These are phyloP conservation scores for Mycena venus DNA, from an alignment of 768 basidiomycete species.

Conservation along the genomic window DNA sequence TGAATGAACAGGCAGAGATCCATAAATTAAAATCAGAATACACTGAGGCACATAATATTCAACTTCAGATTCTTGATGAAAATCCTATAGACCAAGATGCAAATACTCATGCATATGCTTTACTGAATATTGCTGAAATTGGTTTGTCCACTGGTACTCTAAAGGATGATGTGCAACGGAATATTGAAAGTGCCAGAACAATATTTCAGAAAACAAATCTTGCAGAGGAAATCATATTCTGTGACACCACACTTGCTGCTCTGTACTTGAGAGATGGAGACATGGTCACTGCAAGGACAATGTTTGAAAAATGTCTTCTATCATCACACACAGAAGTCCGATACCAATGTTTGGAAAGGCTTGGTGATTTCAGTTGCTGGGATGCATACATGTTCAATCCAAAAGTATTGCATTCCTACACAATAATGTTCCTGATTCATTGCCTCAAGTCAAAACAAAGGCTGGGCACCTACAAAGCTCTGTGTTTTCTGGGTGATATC, in stretches of 20 bases:
- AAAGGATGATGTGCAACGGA: background rate
- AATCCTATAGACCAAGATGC: background rate
- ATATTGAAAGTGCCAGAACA: background rate
- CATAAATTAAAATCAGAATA: background rate
- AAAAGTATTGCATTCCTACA: background rate
- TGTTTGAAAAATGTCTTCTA: background rate
- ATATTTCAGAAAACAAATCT: background rate
- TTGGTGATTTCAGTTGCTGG: background rate
- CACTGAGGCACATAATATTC: background rate
- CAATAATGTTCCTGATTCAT: background rate
- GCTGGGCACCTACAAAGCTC: background rate
- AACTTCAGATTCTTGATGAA: background rate
- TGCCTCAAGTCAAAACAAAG: background rate
- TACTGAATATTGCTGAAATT: background rate
- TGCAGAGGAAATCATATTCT: background rate
- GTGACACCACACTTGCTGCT: background rate
- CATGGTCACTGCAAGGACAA: background rate
- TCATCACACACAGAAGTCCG: no score
- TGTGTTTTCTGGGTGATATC: background rate
- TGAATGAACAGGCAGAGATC: background rate
- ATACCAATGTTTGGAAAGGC: background rate
- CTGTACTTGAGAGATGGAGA: background rate
- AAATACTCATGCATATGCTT: background rate
- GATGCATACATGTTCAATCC: background rate
- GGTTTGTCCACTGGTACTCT: background rate